These are phyloP conservation scores for Candolleomyces eurysporus DNA, from an alignment of 768 basidiomycete species.

Conservation along the genomic window DNA sequence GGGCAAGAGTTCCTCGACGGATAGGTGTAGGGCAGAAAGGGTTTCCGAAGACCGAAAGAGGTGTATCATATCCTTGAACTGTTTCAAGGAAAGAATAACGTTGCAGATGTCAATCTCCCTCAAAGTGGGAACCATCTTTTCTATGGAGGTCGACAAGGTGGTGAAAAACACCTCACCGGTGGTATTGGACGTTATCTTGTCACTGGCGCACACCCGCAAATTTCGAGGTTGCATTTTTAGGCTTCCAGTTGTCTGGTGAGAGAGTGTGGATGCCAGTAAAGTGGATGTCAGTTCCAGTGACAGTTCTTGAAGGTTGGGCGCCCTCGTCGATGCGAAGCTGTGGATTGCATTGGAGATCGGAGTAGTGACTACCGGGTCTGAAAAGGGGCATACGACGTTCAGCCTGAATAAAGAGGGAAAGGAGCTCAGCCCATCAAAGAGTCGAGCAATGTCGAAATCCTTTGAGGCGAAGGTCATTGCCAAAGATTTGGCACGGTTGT, in stretches of 20 bases:
- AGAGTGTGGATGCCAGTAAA: neutral
- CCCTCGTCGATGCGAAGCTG: neutral
- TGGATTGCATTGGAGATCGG: neutral
- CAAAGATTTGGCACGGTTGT: neutral
- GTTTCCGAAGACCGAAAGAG: neutral
- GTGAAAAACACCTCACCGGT: neutral
- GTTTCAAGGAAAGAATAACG: neutral
- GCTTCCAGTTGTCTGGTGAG: neutral
- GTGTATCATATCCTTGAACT: neutral
- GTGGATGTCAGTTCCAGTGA: neutral
- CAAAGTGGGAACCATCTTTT: neutral
- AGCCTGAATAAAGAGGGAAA: neutral
- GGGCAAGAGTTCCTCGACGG: neutral
- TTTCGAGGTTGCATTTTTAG: neutral
- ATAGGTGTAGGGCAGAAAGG: neutral
- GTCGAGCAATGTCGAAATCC: neutral
- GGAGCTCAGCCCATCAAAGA: neutral
- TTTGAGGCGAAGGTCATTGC: neutral
- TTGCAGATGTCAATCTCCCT: neutral
- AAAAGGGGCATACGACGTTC: neutral
- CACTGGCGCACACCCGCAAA: neutral
- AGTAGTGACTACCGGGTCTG: neutral
- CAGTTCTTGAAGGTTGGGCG: neutral
- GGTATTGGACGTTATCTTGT: neutral
- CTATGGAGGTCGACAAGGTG: neutral